These are phyloP conservation scores for Hypericum androsaemum DNA, from an alignment of 345 rosid genomes.

Conservation along the genomic window DNA sequence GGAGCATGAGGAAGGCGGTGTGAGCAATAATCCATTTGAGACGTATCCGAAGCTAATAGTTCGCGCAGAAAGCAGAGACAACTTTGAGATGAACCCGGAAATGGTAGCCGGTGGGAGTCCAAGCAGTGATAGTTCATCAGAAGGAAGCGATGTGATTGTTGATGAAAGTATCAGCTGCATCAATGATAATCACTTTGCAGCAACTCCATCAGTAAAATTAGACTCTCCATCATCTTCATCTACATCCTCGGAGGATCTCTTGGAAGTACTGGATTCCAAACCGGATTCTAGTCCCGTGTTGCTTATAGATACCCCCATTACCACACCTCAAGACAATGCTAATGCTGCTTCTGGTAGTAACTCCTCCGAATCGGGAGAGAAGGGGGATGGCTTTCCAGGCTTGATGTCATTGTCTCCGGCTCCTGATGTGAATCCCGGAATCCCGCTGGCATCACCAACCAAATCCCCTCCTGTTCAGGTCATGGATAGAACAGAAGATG, in stretches of 20 bases:
- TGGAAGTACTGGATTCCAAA: slow-evolving; percentile 7
- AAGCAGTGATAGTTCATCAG: slow-evolving; percentile 9
- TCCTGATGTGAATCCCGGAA: slow-evolving; percentile 34
- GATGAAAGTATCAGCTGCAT: neutral
- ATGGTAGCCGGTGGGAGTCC: slow-evolving; percentile 6
- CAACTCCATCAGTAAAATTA: slow-evolving; percentile 3
- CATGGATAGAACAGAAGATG: slow-evolving; percentile 43
- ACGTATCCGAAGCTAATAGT: too few species aligned
- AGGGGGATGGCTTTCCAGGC: slow-evolving; percentile 9
- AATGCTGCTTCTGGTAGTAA: slow-evolving; percentile 4
- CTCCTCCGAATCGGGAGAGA: slow-evolving; percentile 18
- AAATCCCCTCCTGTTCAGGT: slow-evolving; percentile 63
- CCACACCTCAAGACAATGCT: slow-evolving; percentile 2
- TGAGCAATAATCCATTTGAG: too few species aligned
- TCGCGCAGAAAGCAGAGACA: neutral
- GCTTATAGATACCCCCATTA: neutral
- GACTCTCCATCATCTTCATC: slow-evolving; percentile 23
- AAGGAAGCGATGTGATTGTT: slow-evolving; percentile 4
- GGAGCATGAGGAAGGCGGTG: too few species aligned
- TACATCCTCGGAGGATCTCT: slow-evolving; percentile 28
- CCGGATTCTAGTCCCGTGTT: neutral
- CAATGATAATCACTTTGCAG: neutral
- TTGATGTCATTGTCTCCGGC: slow-evolving; percentile 21
- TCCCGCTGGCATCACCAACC: slow-evolving; percentile 23
- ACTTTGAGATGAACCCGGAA: slow-evolving; percentile 11